Percentiles rank a stretch among this genome's conserved stretches.
phyloP scores from a whole-genome alignment of 1,284 basidiomycete genomes.

The Irpex lacteus region DNA sequence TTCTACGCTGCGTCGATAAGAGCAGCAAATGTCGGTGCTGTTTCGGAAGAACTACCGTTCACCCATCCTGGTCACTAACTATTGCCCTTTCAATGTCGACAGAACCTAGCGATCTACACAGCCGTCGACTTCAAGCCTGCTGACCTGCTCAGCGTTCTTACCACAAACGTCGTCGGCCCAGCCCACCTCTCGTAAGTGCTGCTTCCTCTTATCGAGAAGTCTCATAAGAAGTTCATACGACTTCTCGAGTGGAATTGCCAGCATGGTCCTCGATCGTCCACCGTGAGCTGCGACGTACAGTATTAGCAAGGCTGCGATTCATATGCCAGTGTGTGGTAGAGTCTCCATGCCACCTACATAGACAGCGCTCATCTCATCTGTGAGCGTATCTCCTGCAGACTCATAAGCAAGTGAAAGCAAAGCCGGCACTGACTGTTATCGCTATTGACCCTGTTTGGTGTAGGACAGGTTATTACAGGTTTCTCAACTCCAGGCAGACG shows the following conservation, averaged over 20 bases:
- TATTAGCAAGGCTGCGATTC: slow-evolving; percentile 29
- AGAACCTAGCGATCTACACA: slow-evolving; percentile 24
- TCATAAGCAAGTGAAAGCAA: slow-evolving; percentile 31
- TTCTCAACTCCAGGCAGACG: background rate
- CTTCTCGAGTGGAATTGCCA: slow-evolving; percentile 29
- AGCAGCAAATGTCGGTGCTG: background rate
- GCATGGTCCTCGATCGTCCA: slow-evolving; percentile 27
- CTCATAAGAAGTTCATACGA: slow-evolving; percentile 34
- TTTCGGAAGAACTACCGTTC: background rate
- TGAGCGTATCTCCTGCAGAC: slow-evolving; percentile 18
- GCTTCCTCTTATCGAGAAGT: slow-evolving; percentile 30
- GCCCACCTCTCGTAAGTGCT: slow-evolving; percentile 30
- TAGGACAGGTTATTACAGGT: slow-evolving; percentile 26
- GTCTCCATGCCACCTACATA: background rate
- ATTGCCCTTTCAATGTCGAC: slow-evolving; percentile 13
- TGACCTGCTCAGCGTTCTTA: slow-evolving; percentile 21
- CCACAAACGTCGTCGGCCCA: slow-evolving; percentile 33
- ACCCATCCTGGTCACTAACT: background rate
- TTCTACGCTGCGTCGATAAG: background rate
- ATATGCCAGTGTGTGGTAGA: slow-evolving; percentile 27
- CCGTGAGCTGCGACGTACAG: slow-evolving; percentile 23
- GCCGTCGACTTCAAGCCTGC: slow-evolving; percentile 24
- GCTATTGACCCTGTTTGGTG: slow-evolving; percentile 30
- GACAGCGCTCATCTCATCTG: too few relatives aligned
- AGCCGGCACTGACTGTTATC: slow-evolving; percentile 23